phyloP scores from a whole-genome alignment of 768 basidiomycete genomes.

The Strobilomyces dryophilus region DNA sequence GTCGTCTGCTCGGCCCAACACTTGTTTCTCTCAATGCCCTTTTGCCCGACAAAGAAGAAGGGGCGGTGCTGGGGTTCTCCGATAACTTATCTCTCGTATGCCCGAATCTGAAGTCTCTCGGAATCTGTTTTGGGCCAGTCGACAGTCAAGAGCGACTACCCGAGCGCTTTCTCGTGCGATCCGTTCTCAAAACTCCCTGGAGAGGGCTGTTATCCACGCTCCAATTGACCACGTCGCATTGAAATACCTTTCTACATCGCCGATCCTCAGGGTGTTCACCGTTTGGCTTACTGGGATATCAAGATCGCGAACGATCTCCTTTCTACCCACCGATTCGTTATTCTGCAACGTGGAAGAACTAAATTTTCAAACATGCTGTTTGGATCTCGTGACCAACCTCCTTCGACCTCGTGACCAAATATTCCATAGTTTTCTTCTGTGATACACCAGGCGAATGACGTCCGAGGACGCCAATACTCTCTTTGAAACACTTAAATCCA shows the following conservation, averaged over 20 bases:
- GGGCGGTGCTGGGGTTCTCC: constrained; percentile 6
- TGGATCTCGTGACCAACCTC: constrained; percentile 7
- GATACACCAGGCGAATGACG: not conserved
- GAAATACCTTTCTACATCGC: constrained; percentile 1
- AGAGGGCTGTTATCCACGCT: not conserved
- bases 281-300: not conserved
- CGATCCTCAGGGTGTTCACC: constrained; percentile 4
- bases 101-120: constrained; percentile 1
- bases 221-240: constrained; percentile 5
- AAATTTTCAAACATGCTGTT: not conserved
- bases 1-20: too few species aligned
- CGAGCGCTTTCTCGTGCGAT: constrained; percentile 8
- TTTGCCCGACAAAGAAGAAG: too few species aligned
- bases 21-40: too few species aligned
- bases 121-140: not conserved
- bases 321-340: not conserved
- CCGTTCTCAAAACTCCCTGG: not conserved
- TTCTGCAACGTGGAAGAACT: not conserved
- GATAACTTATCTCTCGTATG: constrained; percentile 2
- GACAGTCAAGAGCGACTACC: not conserved
- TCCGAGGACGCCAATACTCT: not conserved
- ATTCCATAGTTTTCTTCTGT: constrained; percentile 6
- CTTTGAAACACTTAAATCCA: constrained; percentile 3
- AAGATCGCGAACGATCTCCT: too few species aligned
- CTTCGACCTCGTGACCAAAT: constrained; percentile 5